phyloP scores from a whole-genome alignment of 306 rosid genomes.

The Cucumis sativus region DNA sequence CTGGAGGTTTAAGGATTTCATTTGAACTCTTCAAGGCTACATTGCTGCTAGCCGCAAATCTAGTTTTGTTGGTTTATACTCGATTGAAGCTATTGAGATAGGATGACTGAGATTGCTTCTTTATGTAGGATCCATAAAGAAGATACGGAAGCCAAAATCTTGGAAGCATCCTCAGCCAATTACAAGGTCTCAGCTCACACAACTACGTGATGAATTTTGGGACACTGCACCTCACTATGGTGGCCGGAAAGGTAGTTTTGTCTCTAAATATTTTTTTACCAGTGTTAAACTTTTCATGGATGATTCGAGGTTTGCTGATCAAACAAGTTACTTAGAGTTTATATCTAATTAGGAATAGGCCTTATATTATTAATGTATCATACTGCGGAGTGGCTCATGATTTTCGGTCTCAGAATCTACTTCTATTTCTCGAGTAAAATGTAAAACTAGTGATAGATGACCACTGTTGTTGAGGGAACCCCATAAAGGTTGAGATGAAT shows the following conservation, averaged over 20 bases:
- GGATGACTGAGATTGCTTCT: background rate
- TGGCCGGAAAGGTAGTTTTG: conserved; percentile 69
- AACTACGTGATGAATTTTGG: conserved; percentile 96
- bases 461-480: background rate
- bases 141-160: conserved; percentile 85
- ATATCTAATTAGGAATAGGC: background rate
- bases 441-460: background rate
- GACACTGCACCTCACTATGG: conserved; percentile 99
- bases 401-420: background rate
- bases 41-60: background rate
- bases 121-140: conserved; percentile 51
- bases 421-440: background rate
- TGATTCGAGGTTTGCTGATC: background rate
- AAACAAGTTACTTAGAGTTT: background rate
- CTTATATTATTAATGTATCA: background rate
- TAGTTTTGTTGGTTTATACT: background rate
- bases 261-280: background rate
- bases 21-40: background rate
- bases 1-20: background rate
- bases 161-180: conserved; percentile 99
- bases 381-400: background rate
- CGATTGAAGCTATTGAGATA: background rate
- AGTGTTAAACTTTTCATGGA: background rate
- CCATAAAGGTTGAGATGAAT: background rate
- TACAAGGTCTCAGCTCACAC: conserved; percentile 74